phyloP scores from a whole-genome alignment of 805 yeast species.

The Saccharomycopsis synnaedendra region DNA sequence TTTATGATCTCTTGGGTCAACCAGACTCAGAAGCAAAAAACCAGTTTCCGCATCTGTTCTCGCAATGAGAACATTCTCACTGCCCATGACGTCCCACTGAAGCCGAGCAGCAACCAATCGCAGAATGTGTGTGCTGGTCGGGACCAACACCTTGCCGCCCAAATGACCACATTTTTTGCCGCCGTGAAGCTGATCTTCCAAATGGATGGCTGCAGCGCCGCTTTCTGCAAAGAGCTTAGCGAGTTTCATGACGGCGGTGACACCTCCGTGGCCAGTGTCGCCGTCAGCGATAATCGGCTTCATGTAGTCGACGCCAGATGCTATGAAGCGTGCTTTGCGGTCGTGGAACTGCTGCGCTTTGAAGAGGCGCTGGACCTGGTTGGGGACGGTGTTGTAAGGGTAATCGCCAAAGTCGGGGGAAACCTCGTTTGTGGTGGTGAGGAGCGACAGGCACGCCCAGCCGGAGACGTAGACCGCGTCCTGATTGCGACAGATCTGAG shows the following conservation, averaged over 20 bases:
- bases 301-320: slow-evolving; percentile 34
- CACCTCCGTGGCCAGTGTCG: slow-evolving; percentile 58
- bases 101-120: slow-evolving; percentile 45
- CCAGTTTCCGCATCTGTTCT: slow-evolving; percentile 51
- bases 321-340: slow-evolving; percentile 33
- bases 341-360: slow-evolving; percentile 50
- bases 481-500: slow-evolving; percentile 42
- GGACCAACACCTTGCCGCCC: slow-evolving; percentile 51
- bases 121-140: slow-evolving; percentile 43
- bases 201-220: slow-evolving; percentile 57
- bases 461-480: slow-evolving; percentile 47
- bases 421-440: slow-evolving; percentile 52
- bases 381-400: slow-evolving; percentile 62
- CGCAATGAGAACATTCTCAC: slow-evolving; percentile 46
- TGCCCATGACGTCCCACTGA: slow-evolving; percentile 57
- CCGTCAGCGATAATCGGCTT: slow-evolving; percentile 58
- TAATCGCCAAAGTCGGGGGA: slow-evolving; percentile 61
- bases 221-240: slow-evolving; percentile 56
- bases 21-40: slow-evolving; percentile 35
- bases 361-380: slow-evolving; percentile 48
- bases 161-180: slow-evolving; percentile 58
- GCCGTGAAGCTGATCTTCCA: slow-evolving; percentile 55
- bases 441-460: slow-evolving; percentile 47
- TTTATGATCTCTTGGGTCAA: slow-evolving; percentile 49
- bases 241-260: slow-evolving; percentile 50